Base-by-base conservation (phyloP, 441 rosid genomes). In the Daphne laureola region DNA sequence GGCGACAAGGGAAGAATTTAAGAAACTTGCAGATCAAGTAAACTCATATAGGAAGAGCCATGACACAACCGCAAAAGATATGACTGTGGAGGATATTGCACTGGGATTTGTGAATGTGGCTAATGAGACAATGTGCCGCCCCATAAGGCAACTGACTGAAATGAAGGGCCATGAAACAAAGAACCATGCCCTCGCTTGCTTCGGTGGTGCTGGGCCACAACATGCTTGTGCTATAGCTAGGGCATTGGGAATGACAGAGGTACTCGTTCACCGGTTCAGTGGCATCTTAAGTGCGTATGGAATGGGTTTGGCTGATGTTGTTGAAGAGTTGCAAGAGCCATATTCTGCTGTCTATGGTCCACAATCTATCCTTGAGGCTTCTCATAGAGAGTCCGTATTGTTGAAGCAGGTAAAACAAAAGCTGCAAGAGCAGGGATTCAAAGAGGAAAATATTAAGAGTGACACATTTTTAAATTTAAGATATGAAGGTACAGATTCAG, bases 131-230 rank as follows among this genome's bases (percentile, higher is more conserved):
- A 92, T 92, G 96, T 92, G 98, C 40, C 89, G 98, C 41, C 98
- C 98, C 4, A 91, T 91, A 73, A 70, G 96, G 40, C 95, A 92
- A 50, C 62, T 92, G 59, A 92, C 98, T 12, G 96, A 92, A 79
- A 88, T 92, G 98, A 92, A 88, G 63, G 96, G 98, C 67, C 93
- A 86, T 44, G 98, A 92, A 66, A 92, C 96, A n/a, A 73, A 65
- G 74, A 86, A 81, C 53, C 98, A 92, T 58, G 90, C 95, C 6
- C 95, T 92, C 49, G 98, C 86, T 54, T 92, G 96, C 74, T 92
- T 92, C 57, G 98, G 98, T 51, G 98, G 96, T 62, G 98, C 96
- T 63, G 98, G 98, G 49, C 96, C 98, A 46, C 98, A 92, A 21
- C 98, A 91, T 78, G 86, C 98, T 45, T 91, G 98, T 73, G 95